Percentiles rank a stretch among this genome's conserved stretches.
phyloP scores from a whole-genome alignment of 345 rosid species.

The Eucalyptus fibrosa region DNA sequence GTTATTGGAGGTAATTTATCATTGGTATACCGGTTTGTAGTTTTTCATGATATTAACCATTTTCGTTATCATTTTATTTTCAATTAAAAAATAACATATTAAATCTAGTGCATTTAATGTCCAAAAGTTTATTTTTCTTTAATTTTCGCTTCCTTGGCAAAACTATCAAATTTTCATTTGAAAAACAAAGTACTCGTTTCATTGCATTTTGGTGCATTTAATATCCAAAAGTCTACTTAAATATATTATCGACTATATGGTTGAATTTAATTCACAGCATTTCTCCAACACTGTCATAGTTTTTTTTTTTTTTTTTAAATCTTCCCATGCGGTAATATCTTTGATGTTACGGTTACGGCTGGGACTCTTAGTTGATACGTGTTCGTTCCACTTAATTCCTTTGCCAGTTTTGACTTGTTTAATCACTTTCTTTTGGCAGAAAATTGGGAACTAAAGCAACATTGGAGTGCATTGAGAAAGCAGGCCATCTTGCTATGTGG shows the following conservation, averaged over 20 bases:
- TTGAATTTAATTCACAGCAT: background rate
- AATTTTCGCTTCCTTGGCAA: background rate
- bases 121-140: background rate
- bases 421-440: background rate
- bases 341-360: background rate
- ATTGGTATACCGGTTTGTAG: fast-evolving
- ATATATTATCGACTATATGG: background rate
- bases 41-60: too few species aligned
- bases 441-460: background rate
- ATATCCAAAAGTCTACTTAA: background rate
- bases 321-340: background rate
- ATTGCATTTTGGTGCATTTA: background rate
- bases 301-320: background rate
- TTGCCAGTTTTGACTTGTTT: background rate
- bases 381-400: background rate
- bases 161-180: background rate
- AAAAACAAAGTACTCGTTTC: background rate
- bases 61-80: too few species aligned
- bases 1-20: too few species aligned
- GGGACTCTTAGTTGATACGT: background rate
- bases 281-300: background rate
- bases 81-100: background rate
- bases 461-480: background rate
- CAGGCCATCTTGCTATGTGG: background rate
- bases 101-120: background rate